phyloP scores from a whole-genome alignment of 2,329 filamentous ascomycete genomes.

The Penicillium sp. region DNA sequence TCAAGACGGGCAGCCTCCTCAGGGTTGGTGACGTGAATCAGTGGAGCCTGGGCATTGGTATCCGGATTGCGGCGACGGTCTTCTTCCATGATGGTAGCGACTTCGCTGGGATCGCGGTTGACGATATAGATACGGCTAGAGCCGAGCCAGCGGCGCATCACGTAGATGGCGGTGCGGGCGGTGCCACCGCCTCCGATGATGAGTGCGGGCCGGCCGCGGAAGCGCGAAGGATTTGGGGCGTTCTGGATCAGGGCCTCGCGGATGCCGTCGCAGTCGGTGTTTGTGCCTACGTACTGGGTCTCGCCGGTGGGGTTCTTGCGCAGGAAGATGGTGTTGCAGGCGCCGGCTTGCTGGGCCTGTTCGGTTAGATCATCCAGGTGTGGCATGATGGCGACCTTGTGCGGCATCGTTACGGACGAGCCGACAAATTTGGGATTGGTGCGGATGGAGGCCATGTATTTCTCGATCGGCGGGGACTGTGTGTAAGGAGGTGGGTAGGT shows the following conservation, averaged over 20 bases:
- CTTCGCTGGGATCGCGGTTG: constrained; percentile 66
- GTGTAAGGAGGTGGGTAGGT: constrained; percentile 35
- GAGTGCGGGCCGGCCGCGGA: constrained; percentile 57
- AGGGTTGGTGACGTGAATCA: constrained; percentile 58
- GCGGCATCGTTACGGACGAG: constrained; percentile 74
- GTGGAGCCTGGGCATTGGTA: constrained; percentile 34
- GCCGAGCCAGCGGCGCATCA: constrained; percentile 64
- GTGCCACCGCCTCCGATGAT: constrained; percentile 75
- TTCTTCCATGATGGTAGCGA: constrained; percentile 61
- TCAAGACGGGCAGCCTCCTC: constrained; percentile 56
- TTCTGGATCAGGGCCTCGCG: constrained; percentile 65
- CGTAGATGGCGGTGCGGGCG: constrained; percentile 71
- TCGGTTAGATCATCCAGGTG: constrained; percentile 68
- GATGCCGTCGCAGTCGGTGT: constrained; percentile 76
- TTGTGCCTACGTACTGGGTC: constrained; percentile 62
- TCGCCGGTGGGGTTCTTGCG: constrained; percentile 43
- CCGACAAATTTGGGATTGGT: constrained; percentile 48
- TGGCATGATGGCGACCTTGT: constrained; percentile 71
- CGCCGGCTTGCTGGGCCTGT: constrained; percentile 67
- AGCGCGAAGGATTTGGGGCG: constrained; percentile 20
- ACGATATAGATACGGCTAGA: constrained; percentile 68
- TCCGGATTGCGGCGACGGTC: constrained; percentile 52
- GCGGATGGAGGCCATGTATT: constrained; percentile 33
- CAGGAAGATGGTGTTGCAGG: constrained; percentile 74
- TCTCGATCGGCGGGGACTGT: constrained; percentile 32